Percentiles rank a stretch among this genome's conserved stretches.
phyloP scores from a whole-genome alignment of 139 green algal genomes.

The Tetradesmus obliquus region DNA sequence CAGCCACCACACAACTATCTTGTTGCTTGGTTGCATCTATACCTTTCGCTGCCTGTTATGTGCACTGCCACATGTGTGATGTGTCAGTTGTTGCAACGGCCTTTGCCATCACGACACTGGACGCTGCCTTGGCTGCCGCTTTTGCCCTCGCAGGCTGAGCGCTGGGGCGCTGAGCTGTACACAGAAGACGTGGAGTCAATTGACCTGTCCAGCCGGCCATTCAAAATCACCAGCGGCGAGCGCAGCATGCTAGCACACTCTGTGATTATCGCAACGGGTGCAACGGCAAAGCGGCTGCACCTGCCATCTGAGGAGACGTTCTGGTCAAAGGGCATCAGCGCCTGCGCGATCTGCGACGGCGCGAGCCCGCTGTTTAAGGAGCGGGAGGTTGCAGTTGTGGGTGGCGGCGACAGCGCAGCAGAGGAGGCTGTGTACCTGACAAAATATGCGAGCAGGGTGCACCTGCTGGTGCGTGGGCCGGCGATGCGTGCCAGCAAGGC shows the following conservation, averaged over 20 bases:
- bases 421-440: constrained; percentile 99
- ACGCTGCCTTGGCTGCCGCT: neutral
- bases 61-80: too few relatives aligned
- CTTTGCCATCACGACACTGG: neutral
- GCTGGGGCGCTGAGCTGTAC: constrained; percentile 92
- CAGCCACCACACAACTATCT: too few relatives aligned
- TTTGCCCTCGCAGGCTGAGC: constrained; percentile 79
- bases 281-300: constrained; percentile 88
- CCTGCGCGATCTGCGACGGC: constrained; percentile 98
- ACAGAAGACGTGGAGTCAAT: constrained; percentile 96
- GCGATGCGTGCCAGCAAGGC: constrained; percentile 89
- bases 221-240: constrained; percentile 79
- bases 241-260: constrained; percentile 78
- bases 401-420: constrained; percentile 95
- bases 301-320: constrained; percentile 92
- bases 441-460: constrained; percentile 96
- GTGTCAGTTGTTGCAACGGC: too few relatives aligned
- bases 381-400: constrained; percentile 94
- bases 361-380: constrained; percentile 86
- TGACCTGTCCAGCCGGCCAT: constrained; percentile 86
- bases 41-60: too few relatives aligned
- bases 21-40: too few relatives aligned
- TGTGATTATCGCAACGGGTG: constrained; percentile 97
- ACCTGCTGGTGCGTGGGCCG: constrained; percentile 91
- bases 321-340: constrained; percentile 95